phyloP scores from a whole-genome alignment of 2,329 filamentous ascomycete species.

The Xylariomycetidae sp. region DNA sequence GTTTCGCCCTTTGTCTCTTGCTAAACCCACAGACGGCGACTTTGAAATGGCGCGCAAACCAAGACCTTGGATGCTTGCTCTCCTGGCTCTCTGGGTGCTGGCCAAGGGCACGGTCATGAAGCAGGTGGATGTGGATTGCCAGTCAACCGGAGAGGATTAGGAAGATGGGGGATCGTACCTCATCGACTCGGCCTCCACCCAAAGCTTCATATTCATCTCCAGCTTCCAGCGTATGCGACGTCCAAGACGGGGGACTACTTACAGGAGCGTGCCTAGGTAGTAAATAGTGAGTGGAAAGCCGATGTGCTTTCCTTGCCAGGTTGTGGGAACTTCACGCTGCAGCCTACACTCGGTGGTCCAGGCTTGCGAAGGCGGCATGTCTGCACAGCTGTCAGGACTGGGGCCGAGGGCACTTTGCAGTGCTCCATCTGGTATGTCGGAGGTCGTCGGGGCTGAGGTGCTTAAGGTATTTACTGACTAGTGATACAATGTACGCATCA shows the following conservation, averaged over 20 bases:
- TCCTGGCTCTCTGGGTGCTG: too few species aligned
- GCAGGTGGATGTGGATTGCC: too few species aligned
- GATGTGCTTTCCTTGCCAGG: not conserved
- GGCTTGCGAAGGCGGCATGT: not conserved
- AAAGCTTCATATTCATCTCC: not conserved
- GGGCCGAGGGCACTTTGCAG: not conserved
- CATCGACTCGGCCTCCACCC: not conserved
- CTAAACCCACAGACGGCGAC: too few species aligned
- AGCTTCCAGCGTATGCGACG: not conserved
- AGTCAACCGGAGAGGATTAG: not conserved
- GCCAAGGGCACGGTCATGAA: too few species aligned
- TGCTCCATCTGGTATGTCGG: not conserved
- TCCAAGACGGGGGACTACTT: too few species aligned
- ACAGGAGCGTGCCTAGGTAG: not conserved
- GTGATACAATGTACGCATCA: not conserved
- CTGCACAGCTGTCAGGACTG: not conserved
- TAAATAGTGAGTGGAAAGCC: not conserved
- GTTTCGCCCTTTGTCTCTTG: too few species aligned
- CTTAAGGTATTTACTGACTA: not conserved
- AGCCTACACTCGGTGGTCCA: not conserved
- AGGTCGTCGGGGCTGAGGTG: not conserved
- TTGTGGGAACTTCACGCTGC: not conserved
- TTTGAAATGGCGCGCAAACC: too few species aligned
- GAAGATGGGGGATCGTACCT: not conserved
- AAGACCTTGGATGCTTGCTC: too few species aligned